Conservation (phyloP, 2,329 filamentous ascomycete species). For the Blastomyces gilchristii region DNA sequence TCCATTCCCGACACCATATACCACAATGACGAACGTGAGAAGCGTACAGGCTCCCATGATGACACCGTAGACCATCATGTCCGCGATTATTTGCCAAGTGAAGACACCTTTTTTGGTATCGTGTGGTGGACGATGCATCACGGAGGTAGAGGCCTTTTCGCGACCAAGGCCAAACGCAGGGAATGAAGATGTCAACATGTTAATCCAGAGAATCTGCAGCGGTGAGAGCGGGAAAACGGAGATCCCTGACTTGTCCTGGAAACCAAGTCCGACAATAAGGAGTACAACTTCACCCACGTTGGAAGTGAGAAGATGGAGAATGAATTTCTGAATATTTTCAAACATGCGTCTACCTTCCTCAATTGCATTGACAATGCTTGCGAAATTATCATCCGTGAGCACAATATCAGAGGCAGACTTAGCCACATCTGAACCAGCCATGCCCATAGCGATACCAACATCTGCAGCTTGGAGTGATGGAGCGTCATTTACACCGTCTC, state of each 20-base stretch:
- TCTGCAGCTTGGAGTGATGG: constrained; percentile 71
- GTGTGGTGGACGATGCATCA: constrained; percentile 47
- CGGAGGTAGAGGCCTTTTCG: constrained; percentile 45
- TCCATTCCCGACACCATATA: constrained; percentile 35
- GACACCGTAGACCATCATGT: constrained; percentile 46
- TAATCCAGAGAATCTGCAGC: constrained; percentile 53
- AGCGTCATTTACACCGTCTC: constrained; percentile 79
- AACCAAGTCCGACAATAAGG: constrained; percentile 48
- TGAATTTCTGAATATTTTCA: constrained; percentile 74
- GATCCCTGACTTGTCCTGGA: constrained; percentile 43
- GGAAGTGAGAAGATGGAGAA: constrained; percentile 46
- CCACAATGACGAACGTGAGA: constrained; percentile 42
- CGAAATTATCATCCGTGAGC: constrained; percentile 72
- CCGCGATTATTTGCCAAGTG: constrained; percentile 43
- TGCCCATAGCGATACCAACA: constrained; percentile 84
- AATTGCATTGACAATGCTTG: constrained; percentile 72
- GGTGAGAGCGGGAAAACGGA: constrained; percentile 52
- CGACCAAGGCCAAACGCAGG: constrained; percentile 52
- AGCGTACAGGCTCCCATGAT: constrained; percentile 43
- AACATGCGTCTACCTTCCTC: constrained; percentile 77
- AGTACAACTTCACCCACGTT: constrained; percentile 50
- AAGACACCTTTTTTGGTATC: constrained; percentile 43
- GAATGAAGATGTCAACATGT: constrained; percentile 51
- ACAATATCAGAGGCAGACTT: constrained; percentile 61
- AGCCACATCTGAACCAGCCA: constrained; percentile 71